Percentiles rank a stretch among this genome's conserved stretches.
Evolutionary conservation across 768 basidiomycete genomes (phyloP).

Genomic region (Galerina marginata): DNA sequence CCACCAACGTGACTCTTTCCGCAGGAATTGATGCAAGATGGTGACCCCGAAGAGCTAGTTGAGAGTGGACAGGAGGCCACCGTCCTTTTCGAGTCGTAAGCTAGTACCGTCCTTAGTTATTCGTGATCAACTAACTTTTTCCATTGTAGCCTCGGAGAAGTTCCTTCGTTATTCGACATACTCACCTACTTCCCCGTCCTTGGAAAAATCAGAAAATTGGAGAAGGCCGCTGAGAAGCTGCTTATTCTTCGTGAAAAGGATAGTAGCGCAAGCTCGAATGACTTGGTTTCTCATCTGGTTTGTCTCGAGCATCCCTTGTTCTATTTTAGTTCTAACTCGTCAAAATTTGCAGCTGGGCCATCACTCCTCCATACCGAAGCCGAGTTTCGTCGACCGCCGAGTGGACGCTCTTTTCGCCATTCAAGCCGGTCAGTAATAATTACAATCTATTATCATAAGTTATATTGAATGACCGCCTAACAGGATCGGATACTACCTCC

Average conservation of each 20-base stretch:
- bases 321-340: too few species aligned
- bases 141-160: conserved; percentile 32
- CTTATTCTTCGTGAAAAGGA: neutral
- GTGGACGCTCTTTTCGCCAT: conserved; percentile 26
- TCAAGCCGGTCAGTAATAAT: conserved; percentile 23
- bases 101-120: neutral
- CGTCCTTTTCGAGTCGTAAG: conserved; percentile 31
- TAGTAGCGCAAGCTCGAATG: neutral
- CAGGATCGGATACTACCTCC: conserved; percentile 37
- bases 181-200: conserved; percentile 31
- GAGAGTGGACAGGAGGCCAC: conserved; percentile 28
- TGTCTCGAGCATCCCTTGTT: neutral
- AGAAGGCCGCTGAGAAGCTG: conserved; percentile 2
- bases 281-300: neutral
- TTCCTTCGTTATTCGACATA: conserved; percentile 36
- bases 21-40: conserved; percentile 27
- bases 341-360: neutral
- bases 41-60: conserved; percentile 27
- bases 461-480: neutral
- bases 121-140: neutral
- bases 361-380: neutral
- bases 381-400: conserved; percentile 11
- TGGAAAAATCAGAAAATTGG: conserved; percentile 5
- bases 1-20: neutral
- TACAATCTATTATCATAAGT: neutral